These are phyloP conservation scores for Leishmania turanica DNA, from an alignment of 208 protist genomes.

Conservation along the genomic window DNA sequence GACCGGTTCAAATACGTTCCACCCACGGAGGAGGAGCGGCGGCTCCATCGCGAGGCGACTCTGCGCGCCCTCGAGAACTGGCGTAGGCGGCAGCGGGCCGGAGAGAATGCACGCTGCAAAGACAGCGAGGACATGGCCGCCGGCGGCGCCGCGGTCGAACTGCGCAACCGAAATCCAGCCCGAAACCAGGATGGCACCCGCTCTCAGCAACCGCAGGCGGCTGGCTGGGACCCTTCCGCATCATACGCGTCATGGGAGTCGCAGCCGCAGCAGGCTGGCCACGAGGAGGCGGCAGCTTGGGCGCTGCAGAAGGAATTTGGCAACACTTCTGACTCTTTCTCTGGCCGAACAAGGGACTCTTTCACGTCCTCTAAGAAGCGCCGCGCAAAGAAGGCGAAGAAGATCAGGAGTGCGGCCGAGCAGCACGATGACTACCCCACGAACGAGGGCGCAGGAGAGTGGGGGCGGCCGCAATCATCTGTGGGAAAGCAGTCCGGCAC, in stretches of 20 bases:
- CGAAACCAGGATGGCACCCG: conserved; percentile 8
- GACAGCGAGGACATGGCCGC: background rate
- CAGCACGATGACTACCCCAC: background rate
- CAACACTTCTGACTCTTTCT: background rate
- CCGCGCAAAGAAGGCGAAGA: background rate
- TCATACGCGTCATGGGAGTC: conserved; percentile 1
- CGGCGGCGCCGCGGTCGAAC: background rate
- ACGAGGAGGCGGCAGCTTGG: background rate
- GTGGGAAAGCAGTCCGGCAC: background rate
- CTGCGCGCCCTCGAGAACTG: conserved; percentile 25
- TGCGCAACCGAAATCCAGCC: conserved; percentile 2
- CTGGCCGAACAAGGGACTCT: background rate
- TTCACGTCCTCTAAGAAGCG: background rate
- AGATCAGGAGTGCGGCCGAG: too few species aligned
- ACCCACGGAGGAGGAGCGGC: conserved; percentile 32
- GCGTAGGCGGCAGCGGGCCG: conserved; percentile 21
- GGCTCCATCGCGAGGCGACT: conserved; percentile 20
- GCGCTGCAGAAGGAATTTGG: background rate
- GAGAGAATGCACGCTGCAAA: background rate
- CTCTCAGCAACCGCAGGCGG: conserved; percentile 4
- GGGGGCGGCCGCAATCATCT: conserved; percentile 4
- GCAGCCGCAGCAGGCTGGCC: background rate
- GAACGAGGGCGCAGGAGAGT: background rate
- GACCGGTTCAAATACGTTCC: conserved; percentile 63
- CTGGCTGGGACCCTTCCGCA: background rate